Evolutionary conservation across 2,329 filamentous ascomycete genomes (phyloP).

Genomic region (Sphaerostilbella broomeana): DNA sequence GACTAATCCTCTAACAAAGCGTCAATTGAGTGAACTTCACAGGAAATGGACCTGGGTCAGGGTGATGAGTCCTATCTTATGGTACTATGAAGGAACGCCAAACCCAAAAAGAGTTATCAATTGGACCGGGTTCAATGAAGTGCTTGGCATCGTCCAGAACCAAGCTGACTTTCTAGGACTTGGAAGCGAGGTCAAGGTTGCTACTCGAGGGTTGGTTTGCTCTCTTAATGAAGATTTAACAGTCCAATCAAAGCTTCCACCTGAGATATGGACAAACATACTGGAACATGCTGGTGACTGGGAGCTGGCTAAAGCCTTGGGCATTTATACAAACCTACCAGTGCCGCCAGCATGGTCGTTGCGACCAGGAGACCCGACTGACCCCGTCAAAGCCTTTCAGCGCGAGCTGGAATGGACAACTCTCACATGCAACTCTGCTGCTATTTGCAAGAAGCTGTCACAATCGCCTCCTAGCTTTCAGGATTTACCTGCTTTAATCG

Average conservation of each 20-base stretch:
- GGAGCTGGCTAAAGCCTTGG: conserved; percentile 78
- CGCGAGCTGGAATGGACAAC: conserved; percentile 80
- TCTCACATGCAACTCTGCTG: conserved; percentile 61
- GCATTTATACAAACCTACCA: conserved; percentile 70
- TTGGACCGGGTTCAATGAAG: conserved; percentile 62
- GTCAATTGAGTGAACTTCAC: conserved; percentile 76
- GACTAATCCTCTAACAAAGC: conserved; percentile 83
- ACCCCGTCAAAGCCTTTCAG: conserved; percentile 65
- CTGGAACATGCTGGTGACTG: conserved; percentile 81
- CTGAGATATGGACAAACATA: conserved; percentile 85
- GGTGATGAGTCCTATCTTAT: conserved; percentile 73
- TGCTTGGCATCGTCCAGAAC: conserved; percentile 69
- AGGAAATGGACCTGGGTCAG: conserved; percentile 83
- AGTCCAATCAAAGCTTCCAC: conserved; percentile 53
- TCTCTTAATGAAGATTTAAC: conserved; percentile 28
- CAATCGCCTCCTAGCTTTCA: conserved; percentile 62
- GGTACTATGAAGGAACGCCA: conserved; percentile 60
- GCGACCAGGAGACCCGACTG: conserved; percentile 52
- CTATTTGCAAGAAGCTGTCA: conserved; percentile 68
- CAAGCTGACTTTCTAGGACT: conserved; percentile 69
- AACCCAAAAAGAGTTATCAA: conserved; percentile 47
- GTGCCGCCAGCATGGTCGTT: conserved; percentile 63
- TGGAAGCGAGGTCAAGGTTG: conserved; percentile 63
- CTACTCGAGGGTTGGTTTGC: conserved; percentile 36
- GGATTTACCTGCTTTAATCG: conserved; percentile 70